Evolutionary conservation across 345 rosid genomes (phyloP).

Genomic region (Hevea brasiliensis): DNA sequence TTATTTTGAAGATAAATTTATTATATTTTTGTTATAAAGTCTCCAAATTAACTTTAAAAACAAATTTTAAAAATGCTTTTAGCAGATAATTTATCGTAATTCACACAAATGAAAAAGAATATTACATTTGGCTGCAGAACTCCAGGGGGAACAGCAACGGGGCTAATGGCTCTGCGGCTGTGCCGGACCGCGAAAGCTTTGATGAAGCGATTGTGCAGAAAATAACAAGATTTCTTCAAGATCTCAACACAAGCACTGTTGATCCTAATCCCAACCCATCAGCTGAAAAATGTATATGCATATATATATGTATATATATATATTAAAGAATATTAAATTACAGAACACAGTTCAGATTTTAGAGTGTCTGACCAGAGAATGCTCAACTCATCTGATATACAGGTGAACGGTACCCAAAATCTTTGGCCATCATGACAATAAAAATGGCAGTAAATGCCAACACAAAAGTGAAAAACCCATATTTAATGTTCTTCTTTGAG

Average conservation of each 20-base stretch:
- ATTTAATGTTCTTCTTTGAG: background rate
- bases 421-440: background rate
- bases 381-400: too few relatives aligned
- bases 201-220: constrained; percentile 18
- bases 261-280: constrained; percentile 10
- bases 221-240: constrained; percentile 20
- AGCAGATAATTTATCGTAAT: too few relatives aligned
- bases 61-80: too few relatives aligned
- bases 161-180: background rate
- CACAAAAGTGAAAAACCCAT: background rate
- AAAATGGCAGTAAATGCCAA: background rate
- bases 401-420: background rate
- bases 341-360: too few relatives aligned
- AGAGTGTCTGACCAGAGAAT: too few relatives aligned
- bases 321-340: too few relatives aligned
- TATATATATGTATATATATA: too few relatives aligned
- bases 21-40: too few relatives aligned
- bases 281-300: background rate
- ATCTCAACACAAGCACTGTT: background rate
- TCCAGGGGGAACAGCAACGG: background rate
- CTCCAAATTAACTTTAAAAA: too few relatives aligned
- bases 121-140: too few relatives aligned
- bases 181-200: constrained; percentile 6
- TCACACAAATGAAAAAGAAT: too few relatives aligned
- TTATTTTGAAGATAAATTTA: too few relatives aligned